Evolutionary conservation across 768 basidiomycete species (phyloP).

Genomic region (Lentinula sp.): DNA sequence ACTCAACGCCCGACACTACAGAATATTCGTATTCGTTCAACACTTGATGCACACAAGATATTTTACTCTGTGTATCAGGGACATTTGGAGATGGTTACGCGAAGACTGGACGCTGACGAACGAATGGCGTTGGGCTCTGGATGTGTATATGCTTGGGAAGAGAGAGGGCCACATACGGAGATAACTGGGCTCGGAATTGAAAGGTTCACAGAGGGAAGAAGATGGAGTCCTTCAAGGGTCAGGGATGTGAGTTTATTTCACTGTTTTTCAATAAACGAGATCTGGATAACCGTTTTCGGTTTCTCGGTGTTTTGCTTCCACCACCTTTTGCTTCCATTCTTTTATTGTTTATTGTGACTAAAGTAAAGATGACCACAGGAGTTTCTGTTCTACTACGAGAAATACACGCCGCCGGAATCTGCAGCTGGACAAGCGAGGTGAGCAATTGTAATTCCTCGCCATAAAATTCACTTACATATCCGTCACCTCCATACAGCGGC

Average conservation of each 20-base stretch:
- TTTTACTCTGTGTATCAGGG: constrained; percentile 67
- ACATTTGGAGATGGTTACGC: constrained; percentile 64
- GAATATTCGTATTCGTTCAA: constrained; percentile 70
- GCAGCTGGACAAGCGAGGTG: constrained; percentile 31
- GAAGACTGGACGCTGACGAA: constrained; percentile 75
- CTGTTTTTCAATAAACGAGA: background rate
- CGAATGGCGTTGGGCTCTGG: constrained; percentile 50
- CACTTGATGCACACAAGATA: constrained; percentile 74
- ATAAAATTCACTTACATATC: background rate
- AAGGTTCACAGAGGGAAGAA: constrained; percentile 77
- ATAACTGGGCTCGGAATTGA: constrained; percentile 79
- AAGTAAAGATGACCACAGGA: constrained; percentile 38
- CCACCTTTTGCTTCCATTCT: too few species aligned
- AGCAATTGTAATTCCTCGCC: constrained; percentile 8
- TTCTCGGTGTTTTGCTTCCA: constrained; percentile 1
- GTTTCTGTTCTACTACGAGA: constrained; percentile 83
- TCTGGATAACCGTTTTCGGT: background rate
- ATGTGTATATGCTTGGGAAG: constrained; percentile 59
- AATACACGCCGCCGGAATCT: constrained; percentile 46
- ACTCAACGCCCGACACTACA: constrained; percentile 74
- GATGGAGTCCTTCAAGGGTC: constrained; percentile 81
- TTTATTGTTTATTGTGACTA: background rate
- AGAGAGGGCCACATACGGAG: constrained; percentile 66
- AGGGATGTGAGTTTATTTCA: constrained; percentile 51
- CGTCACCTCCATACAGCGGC: constrained; percentile 3